A percentile compares a stretch with the other conserved stretches of the same genome.
These are phyloP conservation scores for Pistacia atlantica DNA, from an alignment of 345 rosid species.

Conservation along the genomic window DNA sequence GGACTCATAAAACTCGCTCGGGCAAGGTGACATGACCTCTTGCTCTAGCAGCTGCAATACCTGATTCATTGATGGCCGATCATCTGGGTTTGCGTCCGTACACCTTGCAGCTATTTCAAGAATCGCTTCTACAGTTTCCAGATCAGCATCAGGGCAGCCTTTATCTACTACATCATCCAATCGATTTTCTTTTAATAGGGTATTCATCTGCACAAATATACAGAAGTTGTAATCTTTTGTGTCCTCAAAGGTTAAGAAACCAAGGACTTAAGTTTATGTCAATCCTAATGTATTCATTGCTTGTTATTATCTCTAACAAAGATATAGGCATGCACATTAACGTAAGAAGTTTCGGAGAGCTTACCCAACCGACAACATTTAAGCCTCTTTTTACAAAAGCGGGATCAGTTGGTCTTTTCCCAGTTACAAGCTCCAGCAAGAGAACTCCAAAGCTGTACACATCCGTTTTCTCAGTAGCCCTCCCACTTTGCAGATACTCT, in stretches of 20 bases:
- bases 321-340: neutral
- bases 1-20: conserved; percentile 82
- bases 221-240: neutral
- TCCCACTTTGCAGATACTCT: conserved; percentile 94
- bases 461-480: conserved; percentile 92
- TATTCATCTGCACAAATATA: conserved; percentile 67
- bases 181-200: conserved; percentile 68
- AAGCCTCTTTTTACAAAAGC: conserved; percentile 75
- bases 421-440: conserved; percentile 83
- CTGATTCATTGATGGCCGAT: conserved; percentile 87
- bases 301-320: neutral
- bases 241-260: neutral
- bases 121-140: conserved; percentile 76
- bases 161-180: conserved; percentile 74
- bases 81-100: conserved; percentile 78
- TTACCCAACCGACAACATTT: conserved; percentile 97
- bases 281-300: neutral
- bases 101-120: conserved; percentile 83
- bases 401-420: conserved; percentile 90
- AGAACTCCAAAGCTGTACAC: conserved; percentile 98
- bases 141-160: conserved; percentile 57
- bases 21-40: conserved; percentile 91
- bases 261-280: neutral
- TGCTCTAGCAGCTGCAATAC: conserved; percentile 86
- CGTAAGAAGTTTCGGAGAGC: conserved; percentile 16